These are phyloP conservation scores for Marsdenia floribunda DNA, from an alignment of 257 asterid genomes.

Conservation along the genomic window DNA sequence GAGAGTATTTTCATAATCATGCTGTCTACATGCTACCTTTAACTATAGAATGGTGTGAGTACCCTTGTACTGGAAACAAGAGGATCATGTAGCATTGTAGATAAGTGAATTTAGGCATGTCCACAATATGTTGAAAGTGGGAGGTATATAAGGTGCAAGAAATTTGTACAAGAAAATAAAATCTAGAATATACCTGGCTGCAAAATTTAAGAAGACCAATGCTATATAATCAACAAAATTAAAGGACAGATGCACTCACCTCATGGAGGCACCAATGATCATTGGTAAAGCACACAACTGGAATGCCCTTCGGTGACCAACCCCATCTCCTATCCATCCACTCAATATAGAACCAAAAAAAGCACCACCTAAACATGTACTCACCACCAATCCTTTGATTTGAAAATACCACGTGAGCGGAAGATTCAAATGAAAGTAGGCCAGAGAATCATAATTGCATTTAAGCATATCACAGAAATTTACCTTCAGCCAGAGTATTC, in stretches of 20 bases:
- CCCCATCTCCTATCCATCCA: conserved; percentile 76
- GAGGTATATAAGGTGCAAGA: not conserved
- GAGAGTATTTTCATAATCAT: not conserved
- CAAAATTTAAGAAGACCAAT: not conserved
- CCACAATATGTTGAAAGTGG: not conserved
- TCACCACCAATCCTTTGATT: conserved; percentile 77
- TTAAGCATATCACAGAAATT: conserved; percentile 11
- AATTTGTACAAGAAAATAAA: not conserved
- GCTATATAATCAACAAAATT: not conserved
- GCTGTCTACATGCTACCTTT: not conserved
- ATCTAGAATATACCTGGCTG: not conserved
- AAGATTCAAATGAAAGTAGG: not conserved
- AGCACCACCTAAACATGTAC: conserved; percentile 89
- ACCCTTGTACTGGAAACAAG: not conserved
- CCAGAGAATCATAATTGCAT: conserved; percentile 2
- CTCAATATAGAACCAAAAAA: conserved; percentile 78
- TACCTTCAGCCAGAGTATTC: conserved; percentile 88
- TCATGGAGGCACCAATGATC: conserved; percentile 76
- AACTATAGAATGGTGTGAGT: not conserved
- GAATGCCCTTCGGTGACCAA: conserved; percentile 80
- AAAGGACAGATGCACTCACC: conserved; percentile 29
- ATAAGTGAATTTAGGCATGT: not conserved
- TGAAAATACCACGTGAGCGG: conserved; percentile 19
- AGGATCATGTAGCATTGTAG: not conserved
- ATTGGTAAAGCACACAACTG: conserved; percentile 89